phyloP scores from a whole-genome alignment of 371 early-diverging fungal species.

The Zychaea mexicana region DNA sequence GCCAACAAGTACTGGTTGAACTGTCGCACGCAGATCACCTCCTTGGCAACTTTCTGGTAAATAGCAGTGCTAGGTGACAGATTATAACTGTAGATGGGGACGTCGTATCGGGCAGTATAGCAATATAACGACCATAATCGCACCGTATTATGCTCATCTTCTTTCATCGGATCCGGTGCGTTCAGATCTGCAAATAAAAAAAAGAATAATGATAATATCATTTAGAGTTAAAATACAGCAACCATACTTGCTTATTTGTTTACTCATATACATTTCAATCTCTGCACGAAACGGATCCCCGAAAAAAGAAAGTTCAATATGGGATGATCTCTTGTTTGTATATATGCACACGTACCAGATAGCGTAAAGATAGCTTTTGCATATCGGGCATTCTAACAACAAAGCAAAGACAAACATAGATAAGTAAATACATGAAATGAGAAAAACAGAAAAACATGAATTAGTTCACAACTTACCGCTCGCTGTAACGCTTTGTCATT shows the following conservation, averaged over 20 bases:
- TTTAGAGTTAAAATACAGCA: background rate
- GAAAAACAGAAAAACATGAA: background rate
- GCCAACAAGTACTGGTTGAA: constrained; percentile 74
- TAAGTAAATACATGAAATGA: background rate
- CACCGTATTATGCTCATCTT: constrained; percentile 63
- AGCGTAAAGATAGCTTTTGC: constrained; percentile 53
- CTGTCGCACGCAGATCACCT: constrained; percentile 70
- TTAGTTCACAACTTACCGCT: constrained; percentile 30
- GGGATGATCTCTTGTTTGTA: too few species aligned
- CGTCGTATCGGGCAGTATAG: constrained; percentile 45
- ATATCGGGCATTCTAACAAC: constrained; percentile 30
- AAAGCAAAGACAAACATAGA: background rate
- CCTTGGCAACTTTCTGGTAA: constrained; percentile 67
- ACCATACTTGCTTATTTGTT: background rate
- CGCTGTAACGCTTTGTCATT: constrained; percentile 44
- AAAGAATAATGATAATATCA: background rate
- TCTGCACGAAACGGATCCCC: background rate
- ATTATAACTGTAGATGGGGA: constrained; percentile 71
- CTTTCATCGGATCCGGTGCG: constrained; percentile 43
- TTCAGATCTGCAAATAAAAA: constrained; percentile 36
- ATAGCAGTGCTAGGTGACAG: constrained; percentile 68
- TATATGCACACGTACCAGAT: constrained; percentile 37
- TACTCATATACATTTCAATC: background rate
- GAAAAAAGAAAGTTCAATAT: background rate
- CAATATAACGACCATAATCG: constrained; percentile 68